phyloP scores from a whole-genome alignment of 2,329 filamentous ascomycete species.

The Phaeoacremonium minimum region DNA sequence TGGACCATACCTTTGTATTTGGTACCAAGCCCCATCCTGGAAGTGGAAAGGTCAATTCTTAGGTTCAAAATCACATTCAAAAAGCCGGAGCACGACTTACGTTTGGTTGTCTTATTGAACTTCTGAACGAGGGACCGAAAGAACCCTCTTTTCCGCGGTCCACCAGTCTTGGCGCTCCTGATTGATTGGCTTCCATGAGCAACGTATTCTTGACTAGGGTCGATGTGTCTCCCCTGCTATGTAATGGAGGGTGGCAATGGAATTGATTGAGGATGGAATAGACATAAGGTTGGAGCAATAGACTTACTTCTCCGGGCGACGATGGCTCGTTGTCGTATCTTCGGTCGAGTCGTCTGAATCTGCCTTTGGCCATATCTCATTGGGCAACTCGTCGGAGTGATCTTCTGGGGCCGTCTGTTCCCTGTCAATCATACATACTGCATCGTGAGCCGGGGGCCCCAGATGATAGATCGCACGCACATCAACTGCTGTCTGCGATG shows the following conservation, averaged over 20 bases:
- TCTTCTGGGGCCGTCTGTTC: slow-evolving; percentile 5
- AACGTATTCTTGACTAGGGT: not conserved
- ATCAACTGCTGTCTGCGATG: not conserved
- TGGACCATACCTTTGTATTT: slow-evolving; percentile 14
- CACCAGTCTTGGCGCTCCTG: slow-evolving; percentile 3
- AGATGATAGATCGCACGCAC: too few species aligned
- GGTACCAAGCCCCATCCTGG: slow-evolving; percentile 8
- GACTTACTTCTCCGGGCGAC: slow-evolving; percentile 3
- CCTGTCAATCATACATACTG: slow-evolving; percentile 1
- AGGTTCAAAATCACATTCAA: slow-evolving; percentile 9
- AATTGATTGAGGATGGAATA: not conserved
- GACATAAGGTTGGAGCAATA: too few species aligned
- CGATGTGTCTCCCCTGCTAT: slow-evolving; percentile 5
- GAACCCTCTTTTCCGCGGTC: slow-evolving; percentile 8
- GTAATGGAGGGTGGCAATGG: not conserved
- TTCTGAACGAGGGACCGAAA: slow-evolving; percentile 13
- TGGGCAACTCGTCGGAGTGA: slow-evolving; percentile 8
- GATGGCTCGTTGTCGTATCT: slow-evolving; percentile 1
- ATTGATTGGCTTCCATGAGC: slow-evolving; percentile 2
- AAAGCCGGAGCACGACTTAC: slow-evolving; percentile 8
- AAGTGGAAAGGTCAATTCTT: slow-evolving; percentile 3
- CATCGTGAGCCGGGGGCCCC: too few species aligned
- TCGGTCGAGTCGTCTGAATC: slow-evolving; percentile 16
- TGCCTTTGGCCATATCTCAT: slow-evolving; percentile 14
- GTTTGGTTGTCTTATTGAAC: slow-evolving; percentile 15